Conservation (phyloP, 2,329 filamentous ascomycete species). For the Trichoderma sp. region DNA sequence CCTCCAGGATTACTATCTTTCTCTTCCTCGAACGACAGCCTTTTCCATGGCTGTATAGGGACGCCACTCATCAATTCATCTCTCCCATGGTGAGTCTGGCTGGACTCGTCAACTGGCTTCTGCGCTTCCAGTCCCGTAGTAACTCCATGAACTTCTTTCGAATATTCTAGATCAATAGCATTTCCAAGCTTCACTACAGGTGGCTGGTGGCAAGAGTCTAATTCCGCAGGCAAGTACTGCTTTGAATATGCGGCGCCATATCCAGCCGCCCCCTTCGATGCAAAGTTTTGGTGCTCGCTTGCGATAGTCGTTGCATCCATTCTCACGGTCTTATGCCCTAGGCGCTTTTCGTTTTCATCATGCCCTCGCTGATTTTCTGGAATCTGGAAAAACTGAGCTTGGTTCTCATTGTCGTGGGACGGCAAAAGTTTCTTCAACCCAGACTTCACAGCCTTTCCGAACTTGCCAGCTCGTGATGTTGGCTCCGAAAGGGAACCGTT, state of each 20-base stretch:
- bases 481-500: background rate
- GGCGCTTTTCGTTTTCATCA: background rate
- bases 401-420: background rate
- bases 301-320: background rate
- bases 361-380: background rate
- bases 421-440: conserved; percentile 19
- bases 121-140: background rate
- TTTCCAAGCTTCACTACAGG: background rate
- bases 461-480: conserved; percentile 28
- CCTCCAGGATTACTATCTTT: background rate
- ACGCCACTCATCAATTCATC: conserved; percentile 24
- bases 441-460: conserved; percentile 30
- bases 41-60: conserved; percentile 26
- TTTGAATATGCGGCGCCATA: background rate
- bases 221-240: background rate
- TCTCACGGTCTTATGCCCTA: background rate
- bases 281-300: background rate
- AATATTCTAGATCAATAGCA: background rate
- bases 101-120: background rate
- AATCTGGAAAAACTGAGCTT: background rate
- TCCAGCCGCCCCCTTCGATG: background rate
- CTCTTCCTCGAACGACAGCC: conserved; percentile 16
- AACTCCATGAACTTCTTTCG: background rate
- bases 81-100: conserved; percentile 13
- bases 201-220: background rate